These are phyloP conservation scores for Diplocarpon rosae DNA, from an alignment of 2,329 filamentous ascomycete species.

Conservation along the genomic window DNA sequence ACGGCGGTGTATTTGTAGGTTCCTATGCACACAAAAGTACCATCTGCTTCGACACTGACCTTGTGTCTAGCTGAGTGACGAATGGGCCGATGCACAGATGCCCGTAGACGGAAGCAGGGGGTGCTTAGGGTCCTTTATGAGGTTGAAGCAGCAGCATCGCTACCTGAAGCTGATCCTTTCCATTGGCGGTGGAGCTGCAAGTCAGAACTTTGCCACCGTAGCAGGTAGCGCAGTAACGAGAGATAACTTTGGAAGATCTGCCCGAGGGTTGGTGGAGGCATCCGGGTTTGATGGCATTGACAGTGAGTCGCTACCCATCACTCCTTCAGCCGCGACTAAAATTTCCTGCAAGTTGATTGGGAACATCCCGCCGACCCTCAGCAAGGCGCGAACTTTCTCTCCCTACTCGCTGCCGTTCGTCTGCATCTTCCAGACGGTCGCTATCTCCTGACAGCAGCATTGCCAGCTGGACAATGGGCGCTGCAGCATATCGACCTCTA, in stretches of 20 bases:
- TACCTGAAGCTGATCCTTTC: constrained; percentile 68
- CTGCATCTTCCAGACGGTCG: constrained; percentile 54
- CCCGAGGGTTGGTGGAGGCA: constrained; percentile 54
- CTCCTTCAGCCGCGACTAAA: neutral
- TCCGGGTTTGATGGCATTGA: constrained; percentile 68
- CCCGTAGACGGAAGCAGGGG: constrained; percentile 61
- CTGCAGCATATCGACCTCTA: constrained; percentile 59
- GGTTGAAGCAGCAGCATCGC: constrained; percentile 59
- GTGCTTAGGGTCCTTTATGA: constrained; percentile 61
- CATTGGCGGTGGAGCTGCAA: constrained; percentile 57
- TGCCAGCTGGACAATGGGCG: constrained; percentile 56
- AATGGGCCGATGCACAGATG: constrained; percentile 64
- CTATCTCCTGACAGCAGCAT: constrained; percentile 60
- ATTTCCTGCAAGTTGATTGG: constrained; percentile 57
- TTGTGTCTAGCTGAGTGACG: constrained; percentile 55
- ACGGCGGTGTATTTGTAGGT: constrained; percentile 67
- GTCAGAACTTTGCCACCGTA: constrained; percentile 55
- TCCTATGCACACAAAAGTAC: neutral
- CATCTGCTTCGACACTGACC: constrained; percentile 8
- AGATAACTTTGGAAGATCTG: constrained; percentile 61
- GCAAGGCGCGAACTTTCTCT: constrained; percentile 60
- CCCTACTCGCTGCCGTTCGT: constrained; percentile 55
- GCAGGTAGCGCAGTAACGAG: constrained; percentile 48
- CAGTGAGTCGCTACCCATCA: constrained; percentile 37
- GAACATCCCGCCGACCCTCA: constrained; percentile 57